Base-by-base conservation (phyloP, 768 basidiomycete genomes). In the Cystoderma amianthinum region DNA sequence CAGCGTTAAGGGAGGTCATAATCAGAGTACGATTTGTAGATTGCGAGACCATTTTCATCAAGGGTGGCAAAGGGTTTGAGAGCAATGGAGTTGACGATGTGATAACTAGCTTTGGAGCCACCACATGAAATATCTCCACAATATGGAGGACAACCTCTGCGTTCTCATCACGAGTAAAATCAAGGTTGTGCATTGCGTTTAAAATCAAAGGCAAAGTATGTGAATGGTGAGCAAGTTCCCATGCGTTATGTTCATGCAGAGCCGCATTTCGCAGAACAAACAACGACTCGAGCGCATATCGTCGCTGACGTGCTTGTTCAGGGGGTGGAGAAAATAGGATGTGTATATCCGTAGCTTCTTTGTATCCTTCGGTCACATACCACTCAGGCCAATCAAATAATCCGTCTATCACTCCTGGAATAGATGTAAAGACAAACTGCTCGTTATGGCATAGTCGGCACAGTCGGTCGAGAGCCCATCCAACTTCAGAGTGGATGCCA, bases 321-420 rank as follows among this genome's bases (percentile, higher is more conserved):
- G 69, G 68, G 0, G 74, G 58, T 13, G 71, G 55, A 19, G 82
- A 74, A 47, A 89, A 90, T 25, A 89, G 59, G 6, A 61, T 41
- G 22, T 64, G 48, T 24, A 55, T 53, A 18, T 74, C 69, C 35
- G 65, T 61, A 22, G 57, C 56, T 42, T 64, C 58, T 48, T 69
- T 68, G 51, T 74, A 65, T n/a, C 82, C 81, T 47, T 80, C 75
- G 2, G 57, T 67, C 38, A 80, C 68, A 57, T 86, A 94, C 82
- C 81, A 85, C 54, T 87, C 81, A 2, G 93, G 91, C 85, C 85
- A 91, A 54, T 85, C 85, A 45, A 91, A 85, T 16, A 97, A 68
- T 4, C 82, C 84, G 50, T 91, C 85, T 18, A 87, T 77, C 32
- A 94, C 68, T 6, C 90, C 90, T 0, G 88, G 84, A 38, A 88